Conservation (phyloP, 2,329 filamentous ascomycete genomes). For the Escovopsis weberi region DNA sequence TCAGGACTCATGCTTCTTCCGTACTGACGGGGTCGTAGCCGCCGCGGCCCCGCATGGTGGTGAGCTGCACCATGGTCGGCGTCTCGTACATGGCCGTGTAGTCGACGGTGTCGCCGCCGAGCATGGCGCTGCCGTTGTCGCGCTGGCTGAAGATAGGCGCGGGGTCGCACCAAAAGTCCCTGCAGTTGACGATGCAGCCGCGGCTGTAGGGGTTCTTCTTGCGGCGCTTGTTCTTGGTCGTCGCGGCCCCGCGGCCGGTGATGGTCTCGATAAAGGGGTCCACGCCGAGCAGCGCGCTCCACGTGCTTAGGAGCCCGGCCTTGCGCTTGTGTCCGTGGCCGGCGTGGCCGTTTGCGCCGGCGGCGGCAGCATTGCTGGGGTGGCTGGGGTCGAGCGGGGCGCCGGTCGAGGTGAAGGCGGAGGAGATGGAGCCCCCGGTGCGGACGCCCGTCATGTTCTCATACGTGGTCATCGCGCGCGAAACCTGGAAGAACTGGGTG, state of each 20-base stretch:
- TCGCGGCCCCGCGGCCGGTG: conserved; percentile 62
- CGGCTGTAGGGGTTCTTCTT: conserved; percentile 72
- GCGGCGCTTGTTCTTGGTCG: conserved; percentile 35
- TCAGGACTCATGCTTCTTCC: conserved; percentile 29
- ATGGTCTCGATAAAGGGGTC: conserved; percentile 92
- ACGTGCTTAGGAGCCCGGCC: conserved; percentile 58
- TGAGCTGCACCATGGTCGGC: conserved; percentile 50
- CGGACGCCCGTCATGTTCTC: conserved; percentile 85
- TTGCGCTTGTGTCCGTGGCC: conserved; percentile 39
- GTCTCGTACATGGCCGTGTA: conserved; percentile 85
- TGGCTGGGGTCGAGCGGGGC: conserved; percentile 55
- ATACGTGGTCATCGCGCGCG: conserved; percentile 85
- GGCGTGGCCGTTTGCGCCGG: conserved; percentile 24
- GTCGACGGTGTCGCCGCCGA: conserved; percentile 69
- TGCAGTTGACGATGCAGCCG: conserved; percentile 77
- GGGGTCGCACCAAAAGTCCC: conserved; percentile 91
- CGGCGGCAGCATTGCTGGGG: conserved; percentile 43
- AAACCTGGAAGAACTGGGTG: conserved; percentile 86
- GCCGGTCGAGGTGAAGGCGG: conserved; percentile 65
- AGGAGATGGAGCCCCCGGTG: conserved; percentile 39
- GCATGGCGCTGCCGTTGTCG: conserved; percentile 57
- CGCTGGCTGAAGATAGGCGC: conserved; percentile 65
- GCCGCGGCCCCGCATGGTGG: conserved; percentile 32
- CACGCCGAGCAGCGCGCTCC: conserved; percentile 74
- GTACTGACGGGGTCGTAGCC: conserved; percentile 50